phyloP scores from a whole-genome alignment of 2,329 filamentous ascomycete genomes.

The Colletotrichum truncatum region DNA sequence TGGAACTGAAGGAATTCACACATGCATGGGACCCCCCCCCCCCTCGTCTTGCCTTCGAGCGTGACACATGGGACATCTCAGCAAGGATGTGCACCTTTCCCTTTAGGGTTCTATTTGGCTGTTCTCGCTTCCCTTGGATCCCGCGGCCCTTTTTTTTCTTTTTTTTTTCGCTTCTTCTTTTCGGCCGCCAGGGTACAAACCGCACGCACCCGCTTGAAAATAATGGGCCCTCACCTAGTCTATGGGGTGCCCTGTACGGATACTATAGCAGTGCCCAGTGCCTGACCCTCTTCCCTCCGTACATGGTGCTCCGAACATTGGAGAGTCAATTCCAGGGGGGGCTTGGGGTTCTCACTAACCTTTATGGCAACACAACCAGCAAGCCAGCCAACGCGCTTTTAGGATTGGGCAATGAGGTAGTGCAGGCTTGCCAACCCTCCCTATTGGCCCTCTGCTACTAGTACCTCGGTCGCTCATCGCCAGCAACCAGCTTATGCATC shows the following conservation, averaged over 20 bases:
- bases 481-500: background rate
- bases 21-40: slow-evolving; percentile 11
- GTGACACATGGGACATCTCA: slow-evolving; percentile 12
- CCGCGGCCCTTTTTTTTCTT: slow-evolving; percentile 5
- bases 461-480: no score
- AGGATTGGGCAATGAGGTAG: slow-evolving; percentile 1
- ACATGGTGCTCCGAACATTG: background rate
- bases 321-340: background rate
- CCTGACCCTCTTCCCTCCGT: background rate
- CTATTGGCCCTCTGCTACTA: no score
- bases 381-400: background rate
- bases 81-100: background rate
- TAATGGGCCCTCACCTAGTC: no score
- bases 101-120: background rate
- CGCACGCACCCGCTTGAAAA: no score
- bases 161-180: no score
- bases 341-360: background rate
- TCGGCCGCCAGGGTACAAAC: no score
- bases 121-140: slow-evolving; percentile 16
- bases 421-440: background rate
- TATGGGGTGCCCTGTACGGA: background rate
- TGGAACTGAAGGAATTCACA: background rate
- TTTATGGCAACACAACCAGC: background rate
- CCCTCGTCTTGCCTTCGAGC: slow-evolving; percentile 11
- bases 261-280: no score